phyloP scores from a whole-genome alignment of 225 moss, liverwort and hornwort species.

The Pleurozium schreberi region DNA sequence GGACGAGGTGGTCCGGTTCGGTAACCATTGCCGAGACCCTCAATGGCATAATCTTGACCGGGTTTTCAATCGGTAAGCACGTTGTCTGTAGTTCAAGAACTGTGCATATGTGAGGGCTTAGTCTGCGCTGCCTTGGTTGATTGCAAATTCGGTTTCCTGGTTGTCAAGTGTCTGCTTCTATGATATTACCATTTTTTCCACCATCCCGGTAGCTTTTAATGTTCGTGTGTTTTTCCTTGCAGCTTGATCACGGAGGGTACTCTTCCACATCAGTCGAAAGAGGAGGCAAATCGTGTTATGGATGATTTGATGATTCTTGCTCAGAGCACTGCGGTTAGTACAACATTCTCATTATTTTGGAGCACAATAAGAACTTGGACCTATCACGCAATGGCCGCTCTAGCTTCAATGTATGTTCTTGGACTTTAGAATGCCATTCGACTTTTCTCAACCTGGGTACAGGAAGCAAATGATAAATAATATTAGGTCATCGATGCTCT shows the following conservation, averaged over 20 bases:
- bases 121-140: background rate
- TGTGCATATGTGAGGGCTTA: background rate
- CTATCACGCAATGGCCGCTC: background rate
- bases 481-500: background rate
- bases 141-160: background rate
- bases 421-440: background rate
- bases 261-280: constrained; percentile 36
- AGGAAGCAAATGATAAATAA: background rate
- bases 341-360: background rate
- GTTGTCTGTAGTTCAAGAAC: background rate
- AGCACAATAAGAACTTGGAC: background rate
- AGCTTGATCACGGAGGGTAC: constrained; percentile 43
- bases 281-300: constrained; percentile 42
- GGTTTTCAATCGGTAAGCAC: constrained; percentile 31
- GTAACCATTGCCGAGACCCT: constrained; percentile 60
- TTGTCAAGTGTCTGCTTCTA: background rate
- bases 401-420: background rate
- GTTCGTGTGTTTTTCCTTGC: background rate
- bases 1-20: constrained; percentile 61
- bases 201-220: background rate
- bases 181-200: background rate
- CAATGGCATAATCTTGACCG: constrained; percentile 60
- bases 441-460: background rate
- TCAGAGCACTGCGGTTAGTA: constrained; percentile 56
- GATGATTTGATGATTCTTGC: constrained; percentile 59